Percentiles rank a stretch among this genome's conserved stretches.
Evolutionary conservation across 345 rosid genomes (phyloP).

Genomic region (Dipteronia sinensis): DNA sequence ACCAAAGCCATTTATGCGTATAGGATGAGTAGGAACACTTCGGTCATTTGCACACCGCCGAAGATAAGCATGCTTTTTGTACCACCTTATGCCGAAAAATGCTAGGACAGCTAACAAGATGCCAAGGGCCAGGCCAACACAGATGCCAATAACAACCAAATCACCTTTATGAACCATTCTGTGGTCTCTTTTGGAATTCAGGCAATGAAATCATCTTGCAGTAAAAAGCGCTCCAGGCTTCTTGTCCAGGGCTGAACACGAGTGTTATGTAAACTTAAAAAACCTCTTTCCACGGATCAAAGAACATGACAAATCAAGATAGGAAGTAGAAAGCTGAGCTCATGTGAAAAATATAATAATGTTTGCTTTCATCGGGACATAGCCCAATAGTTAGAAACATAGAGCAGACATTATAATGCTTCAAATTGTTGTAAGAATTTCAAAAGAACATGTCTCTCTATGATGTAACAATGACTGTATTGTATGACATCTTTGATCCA

Average conservation of each 20-base stretch:
- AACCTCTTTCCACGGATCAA: not conserved
- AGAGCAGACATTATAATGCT: not conserved
- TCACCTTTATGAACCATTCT: slow-evolving; percentile 54
- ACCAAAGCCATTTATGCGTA: slow-evolving; percentile 69
- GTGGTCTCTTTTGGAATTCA: slow-evolving; percentile 37
- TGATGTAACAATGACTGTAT: not conserved
- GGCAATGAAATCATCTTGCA: slow-evolving; percentile 52
- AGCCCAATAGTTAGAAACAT: not conserved
- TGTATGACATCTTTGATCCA: not conserved
- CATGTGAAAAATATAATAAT: not conserved
- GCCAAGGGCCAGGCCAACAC: slow-evolving; percentile 79
- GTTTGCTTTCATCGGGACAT: not conserved
- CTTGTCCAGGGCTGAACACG: slow-evolving; percentile 21
- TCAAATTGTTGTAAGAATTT: not conserved
- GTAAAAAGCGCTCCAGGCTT: slow-evolving; percentile 27
- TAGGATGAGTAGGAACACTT: slow-evolving; percentile 58
- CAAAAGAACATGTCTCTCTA: not conserved
- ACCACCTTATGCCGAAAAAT: slow-evolving; percentile 68
- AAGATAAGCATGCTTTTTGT: slow-evolving; percentile 52
- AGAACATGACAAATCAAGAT: not conserved
- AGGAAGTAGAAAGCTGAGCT: not conserved
- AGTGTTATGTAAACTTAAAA: not conserved
- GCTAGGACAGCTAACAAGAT: slow-evolving; percentile 68
- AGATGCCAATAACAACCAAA: slow-evolving; percentile 65
- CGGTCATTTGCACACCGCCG: slow-evolving; percentile 54